These are phyloP conservation scores for Oryza glumipatula DNA, from an alignment of 176 grass and related monocot genomes.

Conservation along the genomic window DNA sequence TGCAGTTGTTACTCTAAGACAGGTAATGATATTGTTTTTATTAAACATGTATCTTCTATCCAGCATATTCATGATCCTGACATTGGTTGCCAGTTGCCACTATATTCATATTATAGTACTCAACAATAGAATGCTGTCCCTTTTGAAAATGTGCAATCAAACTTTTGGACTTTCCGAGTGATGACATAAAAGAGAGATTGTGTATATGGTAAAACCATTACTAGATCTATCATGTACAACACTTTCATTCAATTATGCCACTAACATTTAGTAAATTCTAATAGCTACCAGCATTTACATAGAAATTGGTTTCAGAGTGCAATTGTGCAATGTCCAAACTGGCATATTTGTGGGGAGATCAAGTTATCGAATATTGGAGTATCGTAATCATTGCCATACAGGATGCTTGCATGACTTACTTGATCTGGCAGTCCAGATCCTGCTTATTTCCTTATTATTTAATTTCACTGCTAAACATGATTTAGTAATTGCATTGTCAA, in stretches of 20 bases:
- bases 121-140: conserved; percentile 7
- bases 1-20: conserved; percentile 86
- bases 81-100: conserved; percentile 4
- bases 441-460: conserved; percentile 9
- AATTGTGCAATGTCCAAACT: not conserved
- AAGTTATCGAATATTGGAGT: not conserved
- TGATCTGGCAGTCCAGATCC: conserved; percentile 10
- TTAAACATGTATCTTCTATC: not conserved
- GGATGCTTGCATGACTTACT: not conserved
- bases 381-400: not conserved
- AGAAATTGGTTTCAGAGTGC: not conserved
- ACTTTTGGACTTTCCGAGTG: not conserved
- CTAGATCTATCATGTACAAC: not conserved
- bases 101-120: conserved; percentile 12
- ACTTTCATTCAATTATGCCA: not conserved
- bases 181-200: not conserved
- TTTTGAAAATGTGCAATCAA: not conserved
- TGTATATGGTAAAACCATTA: not conserved
- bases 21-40: conserved; percentile 50
- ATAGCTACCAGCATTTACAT: not conserved
- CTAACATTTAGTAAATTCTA: too few relatives aligned
- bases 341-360: conserved; percentile 14
- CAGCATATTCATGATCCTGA: conserved; percentile 35
- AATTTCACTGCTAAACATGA: not conserved
- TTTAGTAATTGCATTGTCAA: not conserved